A percentile compares a stretch with the other conserved stretches of the same genome.
These are phyloP conservation scores for Beauveria brongniartii DNA, from an alignment of 2,329 filamentous ascomycete genomes.

Conservation along the genomic window DNA sequence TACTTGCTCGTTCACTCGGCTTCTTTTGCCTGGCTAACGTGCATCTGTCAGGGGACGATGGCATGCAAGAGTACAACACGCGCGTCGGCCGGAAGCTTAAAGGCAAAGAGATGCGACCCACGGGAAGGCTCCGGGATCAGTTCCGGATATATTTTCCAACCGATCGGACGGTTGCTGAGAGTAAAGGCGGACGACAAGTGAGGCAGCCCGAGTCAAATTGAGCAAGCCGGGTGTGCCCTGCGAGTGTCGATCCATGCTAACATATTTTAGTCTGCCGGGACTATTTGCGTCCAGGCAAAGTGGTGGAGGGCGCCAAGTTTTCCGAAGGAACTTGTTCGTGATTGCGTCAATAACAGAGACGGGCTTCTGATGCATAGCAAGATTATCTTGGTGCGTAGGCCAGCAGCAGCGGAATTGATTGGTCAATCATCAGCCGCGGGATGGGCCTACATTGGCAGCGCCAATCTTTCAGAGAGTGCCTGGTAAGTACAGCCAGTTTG, in stretches of 20 bases:
- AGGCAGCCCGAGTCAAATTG: constrained; percentile 22
- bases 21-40: background rate
- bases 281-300: constrained; percentile 67
- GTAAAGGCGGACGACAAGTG: constrained; percentile 54
- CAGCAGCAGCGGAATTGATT: background rate
- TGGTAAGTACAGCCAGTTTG: constrained; percentile 52
- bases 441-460: constrained; percentile 84
- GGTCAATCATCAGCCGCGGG: constrained; percentile 27
- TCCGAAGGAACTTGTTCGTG: constrained; percentile 61
- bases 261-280: constrained; percentile 62
- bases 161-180: constrained; percentile 55
- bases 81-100: constrained; percentile 24
- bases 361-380: constrained; percentile 88
- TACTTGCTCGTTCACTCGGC: constrained; percentile 1
- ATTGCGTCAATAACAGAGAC: constrained; percentile 62
- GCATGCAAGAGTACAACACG: constrained; percentile 36
- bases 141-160: constrained; percentile 80
- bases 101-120: constrained; percentile 18
- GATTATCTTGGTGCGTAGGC: constrained; percentile 45
- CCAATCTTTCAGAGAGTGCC: constrained; percentile 87
- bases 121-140: constrained; percentile 31
- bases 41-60: constrained; percentile 25
- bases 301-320: constrained; percentile 67
- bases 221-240: background rate
- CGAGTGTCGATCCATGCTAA: background rate